These are phyloP conservation scores for Sclerotinia nivalis DNA, from an alignment of 2,329 filamentous ascomycete genomes.

Conservation along the genomic window DNA sequence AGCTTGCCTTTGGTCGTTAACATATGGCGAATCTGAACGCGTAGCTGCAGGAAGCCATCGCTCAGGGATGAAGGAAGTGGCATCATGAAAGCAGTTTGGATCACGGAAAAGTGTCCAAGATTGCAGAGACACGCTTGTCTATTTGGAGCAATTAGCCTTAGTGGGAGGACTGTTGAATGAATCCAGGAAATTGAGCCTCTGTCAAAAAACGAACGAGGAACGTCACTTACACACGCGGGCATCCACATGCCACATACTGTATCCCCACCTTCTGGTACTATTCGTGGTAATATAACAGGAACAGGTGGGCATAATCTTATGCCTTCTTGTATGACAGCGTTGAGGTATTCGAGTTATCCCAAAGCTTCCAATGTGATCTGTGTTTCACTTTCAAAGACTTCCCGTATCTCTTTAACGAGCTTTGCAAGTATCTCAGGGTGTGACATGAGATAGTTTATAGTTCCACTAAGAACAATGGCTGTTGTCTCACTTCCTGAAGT, in stretches of 20 bases:
- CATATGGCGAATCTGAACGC: background rate
- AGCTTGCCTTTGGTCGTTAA: background rate
- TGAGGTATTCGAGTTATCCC: slow-evolving; percentile 43
- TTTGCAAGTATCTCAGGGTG: background rate
- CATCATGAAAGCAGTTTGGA: background rate
- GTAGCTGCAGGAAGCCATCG: background rate
- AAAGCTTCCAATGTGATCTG: slow-evolving; percentile 5
- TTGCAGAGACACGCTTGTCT: slow-evolving; percentile 16
- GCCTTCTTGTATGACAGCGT: slow-evolving; percentile 47
- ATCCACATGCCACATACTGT: slow-evolving; percentile 27
- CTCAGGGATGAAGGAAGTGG: background rate
- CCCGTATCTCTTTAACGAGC: slow-evolving; percentile 10
- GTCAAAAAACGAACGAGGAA: background rate
- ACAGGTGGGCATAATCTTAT: slow-evolving; percentile 46
- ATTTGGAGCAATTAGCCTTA: background rate
- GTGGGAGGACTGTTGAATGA: too few relatives aligned
- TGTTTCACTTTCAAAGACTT: background rate
- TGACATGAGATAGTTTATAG: slow-evolving; percentile 3
- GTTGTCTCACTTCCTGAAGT: slow-evolving; percentile 18
- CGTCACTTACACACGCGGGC: background rate
- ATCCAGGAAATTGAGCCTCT: too few relatives aligned
- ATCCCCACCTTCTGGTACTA: slow-evolving; percentile 29
- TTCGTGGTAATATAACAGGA: slow-evolving; percentile 26
- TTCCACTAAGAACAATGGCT: background rate
- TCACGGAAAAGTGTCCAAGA: background rate